Conservation (phyloP, 2,329 filamentous ascomycete species). For the Penicillium aurantiogriseum region DNA sequence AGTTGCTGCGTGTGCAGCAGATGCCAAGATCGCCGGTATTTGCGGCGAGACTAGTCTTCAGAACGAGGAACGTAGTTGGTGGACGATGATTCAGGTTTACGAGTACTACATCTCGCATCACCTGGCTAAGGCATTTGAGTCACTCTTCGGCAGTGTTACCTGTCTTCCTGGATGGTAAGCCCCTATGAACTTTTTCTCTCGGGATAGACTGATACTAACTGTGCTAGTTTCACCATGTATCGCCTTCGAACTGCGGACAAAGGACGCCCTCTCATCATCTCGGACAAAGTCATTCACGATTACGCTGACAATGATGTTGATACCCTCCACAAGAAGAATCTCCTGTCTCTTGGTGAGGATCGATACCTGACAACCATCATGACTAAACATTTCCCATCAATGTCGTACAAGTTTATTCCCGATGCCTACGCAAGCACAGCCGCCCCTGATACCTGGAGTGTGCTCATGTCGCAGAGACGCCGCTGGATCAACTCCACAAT, state of each 20-base stretch:
- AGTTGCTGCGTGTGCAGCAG: slow-evolving; percentile 87
- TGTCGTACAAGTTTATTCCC: slow-evolving; percentile 94
- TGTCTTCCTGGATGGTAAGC: slow-evolving; percentile 98
- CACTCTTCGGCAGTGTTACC: slow-evolving; percentile 94
- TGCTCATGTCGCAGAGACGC: slow-evolving; percentile 94
- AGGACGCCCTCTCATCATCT: slow-evolving; percentile 90
- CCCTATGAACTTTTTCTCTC: not conserved
- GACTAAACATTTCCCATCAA: slow-evolving; percentile 94
- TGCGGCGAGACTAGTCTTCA: slow-evolving; percentile 95
- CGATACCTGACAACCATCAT: slow-evolving; percentile 95
- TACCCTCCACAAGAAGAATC: slow-evolving; percentile 91
- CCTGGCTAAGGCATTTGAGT: slow-evolving; percentile 94
- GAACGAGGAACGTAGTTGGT: slow-evolving; percentile 93
- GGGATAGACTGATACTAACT: slow-evolving; percentile 37
- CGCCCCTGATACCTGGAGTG: slow-evolving; percentile 89
- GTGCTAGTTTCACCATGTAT: slow-evolving; percentile 92
- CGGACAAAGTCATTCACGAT: slow-evolving; percentile 80
- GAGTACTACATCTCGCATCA: slow-evolving; percentile 99
- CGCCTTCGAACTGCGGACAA: slow-evolving; percentile 90
- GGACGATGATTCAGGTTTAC: slow-evolving; percentile 99
- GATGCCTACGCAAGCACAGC: slow-evolving; percentile 93
- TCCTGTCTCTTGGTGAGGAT: slow-evolving; percentile 92
- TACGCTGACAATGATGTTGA: slow-evolving; percentile 89
- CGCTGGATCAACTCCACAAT: slow-evolving; percentile 99
- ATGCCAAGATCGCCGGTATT: slow-evolving; percentile 94